Base-by-base conservation (phyloP, 140 eudicot species). In the Flaveria floridana region DNA sequence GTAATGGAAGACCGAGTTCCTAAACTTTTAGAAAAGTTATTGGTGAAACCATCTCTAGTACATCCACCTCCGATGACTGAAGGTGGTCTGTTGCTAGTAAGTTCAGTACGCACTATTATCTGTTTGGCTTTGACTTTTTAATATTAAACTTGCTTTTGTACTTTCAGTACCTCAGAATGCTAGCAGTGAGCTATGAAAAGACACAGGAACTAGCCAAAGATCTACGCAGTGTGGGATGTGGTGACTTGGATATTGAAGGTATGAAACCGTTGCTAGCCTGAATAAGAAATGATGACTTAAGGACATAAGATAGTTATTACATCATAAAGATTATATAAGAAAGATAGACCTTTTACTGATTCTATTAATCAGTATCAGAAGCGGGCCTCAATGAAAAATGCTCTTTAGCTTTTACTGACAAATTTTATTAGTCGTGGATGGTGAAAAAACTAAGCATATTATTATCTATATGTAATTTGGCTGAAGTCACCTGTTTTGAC, bases 181-280 rank as follows among this genome's bases (percentile, higher is more conserved):
- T 95, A 71, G 99, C 99, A 65, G 99, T 95, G 81, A 88, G 97
- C 74, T 91, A 91, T 84, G 99, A 95, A 82, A 95, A 95, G 86
- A 95, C 99, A 53, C 96, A 87, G 80, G 99, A 91, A 68, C 97
- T 95, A 81, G 96, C 99, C 76, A 88, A 83, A 81, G 99, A 91
- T 73, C 90, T 95, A 74, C 90, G 88, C 50, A 84, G 86, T 52
- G 97, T 95, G 50, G 99, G 97, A 28, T 95, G 99, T 46, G 99
- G 99, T 66, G 99, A 95, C 87, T 89, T 95, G 92, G 99, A 95
- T 80, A 86, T 95, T 76, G 99, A 95, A 87, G 97, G 99, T 91
- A 86, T 68, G 46, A 6, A 23, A 44, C 8, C n/a, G 64, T 55
- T 73, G 53, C 52, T 48, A 76, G 51, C 13, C 68, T 65, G 48